Percentiles rank a stretch among this genome's conserved stretches.
Conservation (phyloP, 1,284 basidiomycete genomes). For the Leccinum pallidistipes region DNA sequence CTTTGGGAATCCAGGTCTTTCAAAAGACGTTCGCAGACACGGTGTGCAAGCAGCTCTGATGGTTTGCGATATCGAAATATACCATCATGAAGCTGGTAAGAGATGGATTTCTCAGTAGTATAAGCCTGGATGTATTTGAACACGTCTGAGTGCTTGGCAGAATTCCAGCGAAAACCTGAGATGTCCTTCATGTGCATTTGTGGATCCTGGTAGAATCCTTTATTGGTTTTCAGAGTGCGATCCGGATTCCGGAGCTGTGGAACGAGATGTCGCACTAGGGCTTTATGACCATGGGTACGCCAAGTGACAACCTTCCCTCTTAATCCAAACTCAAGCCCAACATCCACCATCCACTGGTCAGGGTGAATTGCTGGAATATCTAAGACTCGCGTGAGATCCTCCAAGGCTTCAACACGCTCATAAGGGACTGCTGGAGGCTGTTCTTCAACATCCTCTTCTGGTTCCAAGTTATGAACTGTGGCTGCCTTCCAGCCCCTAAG, state of each 20-base stretch:
- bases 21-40: background rate
- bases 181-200: slow-evolving; percentile 16
- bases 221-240: background rate
- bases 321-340: background rate
- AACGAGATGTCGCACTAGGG: background rate
- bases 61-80: slow-evolving; percentile 3
- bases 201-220: background rate
- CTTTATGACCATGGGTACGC: background rate
- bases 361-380: background rate
- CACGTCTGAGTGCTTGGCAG: background rate
- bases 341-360: slow-evolving; percentile 1
- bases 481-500: slow-evolving; percentile 10
- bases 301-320: background rate
- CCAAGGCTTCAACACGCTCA: background rate
- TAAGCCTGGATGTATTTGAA: slow-evolving; percentile 16
- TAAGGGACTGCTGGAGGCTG: background rate
- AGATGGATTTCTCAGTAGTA: slow-evolving; percentile 14
- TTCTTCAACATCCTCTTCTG: background rate
- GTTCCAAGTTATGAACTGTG: slow-evolving; percentile 5
- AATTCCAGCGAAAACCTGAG: slow-evolving; percentile 4
- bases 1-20: background rate
- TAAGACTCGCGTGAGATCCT: background rate
- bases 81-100: slow-evolving; percentile 14
- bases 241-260: background rate
- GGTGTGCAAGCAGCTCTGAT: background rate